Evolutionary conservation across 2,329 filamentous ascomycete genomes (phyloP).

Genomic region (Phialophora expanda): DNA sequence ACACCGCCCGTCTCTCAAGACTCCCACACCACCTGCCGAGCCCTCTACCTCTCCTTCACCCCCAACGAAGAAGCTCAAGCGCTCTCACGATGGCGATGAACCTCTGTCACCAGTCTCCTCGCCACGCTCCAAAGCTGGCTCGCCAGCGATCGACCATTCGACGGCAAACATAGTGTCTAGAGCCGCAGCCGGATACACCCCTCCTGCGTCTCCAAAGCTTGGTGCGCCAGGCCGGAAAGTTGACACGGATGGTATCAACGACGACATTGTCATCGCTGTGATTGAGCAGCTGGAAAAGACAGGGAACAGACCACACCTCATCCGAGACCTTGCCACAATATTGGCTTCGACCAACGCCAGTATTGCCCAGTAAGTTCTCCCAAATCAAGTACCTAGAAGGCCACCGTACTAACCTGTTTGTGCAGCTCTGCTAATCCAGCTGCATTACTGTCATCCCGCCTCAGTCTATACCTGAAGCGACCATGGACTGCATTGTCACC

Average conservation of each 20-base stretch:
- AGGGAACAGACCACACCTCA: constrained; percentile 87
- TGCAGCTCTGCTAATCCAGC: constrained; percentile 90
- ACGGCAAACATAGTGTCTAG: constrained; percentile 44
- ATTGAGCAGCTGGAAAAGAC: constrained; percentile 88
- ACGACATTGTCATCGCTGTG: constrained; percentile 92
- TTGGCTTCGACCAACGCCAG: constrained; percentile 77
- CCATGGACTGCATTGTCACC: constrained; percentile 77
- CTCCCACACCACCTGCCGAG: constrained; percentile 65
- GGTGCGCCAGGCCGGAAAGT: constrained; percentile 59
- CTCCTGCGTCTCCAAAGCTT: constrained; percentile 72
- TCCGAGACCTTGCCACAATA: constrained; percentile 87
- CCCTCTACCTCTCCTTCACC: constrained; percentile 60
- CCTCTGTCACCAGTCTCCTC: constrained; percentile 44
- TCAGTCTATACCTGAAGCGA: constrained; percentile 88
- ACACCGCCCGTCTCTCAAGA: constrained; percentile 63
- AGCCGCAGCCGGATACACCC: constrained; percentile 67
- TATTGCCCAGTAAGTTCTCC: constrained; percentile 81
- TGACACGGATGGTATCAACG: constrained; percentile 83
- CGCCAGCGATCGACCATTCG: constrained; percentile 46
- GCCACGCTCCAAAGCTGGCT: constrained; percentile 46
- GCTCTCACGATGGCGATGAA: constrained; percentile 65
- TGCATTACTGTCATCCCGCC: constrained; percentile 90
- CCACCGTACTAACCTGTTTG: constrained; percentile 42
- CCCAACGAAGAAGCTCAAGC: constrained; percentile 75
- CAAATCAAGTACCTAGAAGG: not conserved